Base-by-base conservation (phyloP, 495 filamentous ascomycete genomes). In the Trichocladium antarcticum region DNA sequence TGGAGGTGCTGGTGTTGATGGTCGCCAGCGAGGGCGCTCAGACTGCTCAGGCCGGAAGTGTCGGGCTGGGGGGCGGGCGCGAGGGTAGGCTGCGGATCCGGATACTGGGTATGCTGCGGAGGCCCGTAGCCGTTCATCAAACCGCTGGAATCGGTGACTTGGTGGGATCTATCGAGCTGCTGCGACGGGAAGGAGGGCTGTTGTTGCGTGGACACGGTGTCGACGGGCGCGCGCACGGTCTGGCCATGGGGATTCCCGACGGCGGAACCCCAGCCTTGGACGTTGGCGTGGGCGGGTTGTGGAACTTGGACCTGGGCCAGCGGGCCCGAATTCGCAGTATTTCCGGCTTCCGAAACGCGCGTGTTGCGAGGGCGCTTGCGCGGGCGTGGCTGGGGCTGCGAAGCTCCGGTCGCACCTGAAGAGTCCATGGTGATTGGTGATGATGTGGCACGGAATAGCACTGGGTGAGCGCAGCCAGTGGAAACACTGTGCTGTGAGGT, bases 41-140 rank as follows among this genome's bases (percentile, higher is more conserved):
- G 50, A 21, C 45, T 54, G 57, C 22, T 45, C 20, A 64, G 42
- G 46, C 50, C 49, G 35, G 58, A 50, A 11, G 52, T 46, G 49
- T 64, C 61, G 39, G 53, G 49, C 40, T 58, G 58, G 10, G 56
- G 41, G 31, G 62, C 40, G 5, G 54, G 34, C 28, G 53, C 56
- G 45, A 62, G 57, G 1, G 58, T 55, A 8, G 58, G 27, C 17
- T 57, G 48, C 21, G 58, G 49, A n/a, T 65, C 61, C 10, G 58
- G 58, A 35, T 63, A 63, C 34, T 63, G 60, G 17, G 39, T 35
- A 43, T 63, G 63, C 46, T 54, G 51, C 31, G 48, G 55, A 21
- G 47, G 38, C 49, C 40, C 57, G 54, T 63, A 65, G 55, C 56
- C 55, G 53, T 54, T 60, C 60, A 65, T 61, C 55, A 64, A 57